Evolutionary conservation across 495 filamentous ascomycete species (phyloP).

Genomic region (Rusavskia elegans): DNA sequence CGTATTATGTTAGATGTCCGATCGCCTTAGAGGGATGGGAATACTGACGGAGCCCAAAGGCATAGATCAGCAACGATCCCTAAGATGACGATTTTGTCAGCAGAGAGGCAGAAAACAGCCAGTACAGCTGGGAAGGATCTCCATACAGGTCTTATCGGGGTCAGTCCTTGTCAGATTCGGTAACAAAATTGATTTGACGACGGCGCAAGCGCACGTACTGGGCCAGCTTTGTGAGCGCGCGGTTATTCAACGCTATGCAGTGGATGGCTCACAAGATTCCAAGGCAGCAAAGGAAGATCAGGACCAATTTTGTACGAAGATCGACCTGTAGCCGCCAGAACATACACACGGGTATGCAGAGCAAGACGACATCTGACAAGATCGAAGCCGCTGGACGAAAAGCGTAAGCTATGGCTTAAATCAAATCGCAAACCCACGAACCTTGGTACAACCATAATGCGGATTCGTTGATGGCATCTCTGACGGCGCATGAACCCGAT

Average conservation of each 20-base stretch:
- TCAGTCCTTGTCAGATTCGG: neutral
- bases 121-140: neutral
- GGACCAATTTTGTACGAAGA: conserved; percentile 1
- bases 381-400: conserved; percentile 1
- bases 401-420: neutral
- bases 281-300: conserved; percentile 3
- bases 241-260: too few relatives aligned
- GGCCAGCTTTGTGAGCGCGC: neutral
- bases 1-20: neutral
- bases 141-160: conserved; percentile 3
- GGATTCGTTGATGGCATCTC: neutral
- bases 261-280: conserved; percentile 2
- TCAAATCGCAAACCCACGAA: neutral
- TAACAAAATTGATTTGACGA: conserved; percentile 3
- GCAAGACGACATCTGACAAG: conserved; percentile 1
- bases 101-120: neutral
- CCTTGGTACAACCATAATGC: conserved; percentile 4
- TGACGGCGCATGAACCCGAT: neutral
- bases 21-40: neutral
- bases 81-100: neutral
- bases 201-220: conserved; percentile 3
- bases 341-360: conserved; percentile 1
- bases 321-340: conserved; percentile 7
- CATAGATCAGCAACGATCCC: conserved; percentile 2
- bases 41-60: conserved; percentile 6